A percentile compares a stretch with the other conserved stretches of the same genome.
These are phyloP conservation scores for Talaromyces sp. DNA, from an alignment of 2,329 filamentous ascomycete genomes.

Conservation along the genomic window DNA sequence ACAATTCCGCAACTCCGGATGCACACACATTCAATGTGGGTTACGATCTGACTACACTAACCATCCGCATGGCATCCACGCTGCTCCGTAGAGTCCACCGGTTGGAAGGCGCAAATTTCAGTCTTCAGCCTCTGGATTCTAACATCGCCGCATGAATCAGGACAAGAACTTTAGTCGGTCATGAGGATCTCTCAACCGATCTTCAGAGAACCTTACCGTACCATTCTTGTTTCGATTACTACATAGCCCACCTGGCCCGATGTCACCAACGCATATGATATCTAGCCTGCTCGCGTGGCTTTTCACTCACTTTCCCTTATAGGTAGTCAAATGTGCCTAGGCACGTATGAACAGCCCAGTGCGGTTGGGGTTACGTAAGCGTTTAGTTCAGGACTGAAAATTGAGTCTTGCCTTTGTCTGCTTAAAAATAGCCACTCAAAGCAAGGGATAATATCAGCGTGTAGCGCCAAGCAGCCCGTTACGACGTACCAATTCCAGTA, in stretches of 20 bases:
- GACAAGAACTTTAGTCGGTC: background rate
- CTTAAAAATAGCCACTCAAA: background rate
- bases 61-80: slow-evolving; percentile 9
- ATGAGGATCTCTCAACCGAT: background rate
- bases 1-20: background rate
- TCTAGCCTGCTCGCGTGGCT: background rate
- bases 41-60: background rate
- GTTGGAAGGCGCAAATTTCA: background rate
- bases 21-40: background rate
- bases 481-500: background rate
- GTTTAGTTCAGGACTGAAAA: background rate
- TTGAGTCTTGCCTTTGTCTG: background rate
- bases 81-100: background rate
- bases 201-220: background rate
- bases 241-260: background rate
- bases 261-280: background rate
- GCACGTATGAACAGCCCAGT: background rate
- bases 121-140: background rate
- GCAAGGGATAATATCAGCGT: slow-evolving; percentile 9
- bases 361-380: background rate
- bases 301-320: background rate
- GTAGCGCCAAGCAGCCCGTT: background rate
- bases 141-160: background rate
- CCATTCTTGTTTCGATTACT: background rate
- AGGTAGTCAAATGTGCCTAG: background rate